Percentiles rank a stretch among this genome's conserved stretches.
Evolutionary conservation across 108 stramenopile genomes (phyloP).

Genomic region (Fistulifera pelliculosa): DNA sequence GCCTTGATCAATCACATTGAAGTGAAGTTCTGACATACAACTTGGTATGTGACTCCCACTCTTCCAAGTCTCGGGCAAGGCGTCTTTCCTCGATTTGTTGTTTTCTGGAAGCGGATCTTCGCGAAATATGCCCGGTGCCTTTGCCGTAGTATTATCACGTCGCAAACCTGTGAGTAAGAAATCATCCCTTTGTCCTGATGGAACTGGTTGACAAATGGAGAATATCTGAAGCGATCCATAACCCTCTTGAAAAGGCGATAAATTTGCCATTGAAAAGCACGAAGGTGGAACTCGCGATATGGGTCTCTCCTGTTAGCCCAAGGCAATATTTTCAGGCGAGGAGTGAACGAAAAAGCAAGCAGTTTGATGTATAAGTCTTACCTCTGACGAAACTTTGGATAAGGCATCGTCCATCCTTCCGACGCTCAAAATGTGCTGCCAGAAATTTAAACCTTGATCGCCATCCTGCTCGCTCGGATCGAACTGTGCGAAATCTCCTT

Average conservation of each 20-base stretch:
- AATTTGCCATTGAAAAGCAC: conserved; percentile 74
- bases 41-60: background rate
- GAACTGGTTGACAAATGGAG: conserved; percentile 58
- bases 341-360: background rate
- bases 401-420: conserved; percentile 71
- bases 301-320: conserved; percentile 45
- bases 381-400: conserved; percentile 64
- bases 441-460: conserved; percentile 11
- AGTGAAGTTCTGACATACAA: conserved; percentile 23
- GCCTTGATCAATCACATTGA: conserved; percentile 67
- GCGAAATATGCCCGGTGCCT: conserved; percentile 46
- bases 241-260: conserved; percentile 71
- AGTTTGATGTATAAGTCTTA: background rate
- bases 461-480: background rate
- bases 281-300: conserved; percentile 63
- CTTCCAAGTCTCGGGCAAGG: conserved; percentile 13
- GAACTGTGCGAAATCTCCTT: background rate
- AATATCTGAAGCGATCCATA: conserved; percentile 74
- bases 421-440: conserved; percentile 72
- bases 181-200: conserved; percentile 24
- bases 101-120: conserved; percentile 2
- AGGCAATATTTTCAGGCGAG: background rate
- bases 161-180: conserved; percentile 33
- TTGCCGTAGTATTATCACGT: conserved; percentile 26
- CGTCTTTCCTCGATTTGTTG: conserved; percentile 5